phyloP scores from a whole-genome alignment of 1,284 basidiomycete genomes.

The Rhodotorula sp. region DNA sequence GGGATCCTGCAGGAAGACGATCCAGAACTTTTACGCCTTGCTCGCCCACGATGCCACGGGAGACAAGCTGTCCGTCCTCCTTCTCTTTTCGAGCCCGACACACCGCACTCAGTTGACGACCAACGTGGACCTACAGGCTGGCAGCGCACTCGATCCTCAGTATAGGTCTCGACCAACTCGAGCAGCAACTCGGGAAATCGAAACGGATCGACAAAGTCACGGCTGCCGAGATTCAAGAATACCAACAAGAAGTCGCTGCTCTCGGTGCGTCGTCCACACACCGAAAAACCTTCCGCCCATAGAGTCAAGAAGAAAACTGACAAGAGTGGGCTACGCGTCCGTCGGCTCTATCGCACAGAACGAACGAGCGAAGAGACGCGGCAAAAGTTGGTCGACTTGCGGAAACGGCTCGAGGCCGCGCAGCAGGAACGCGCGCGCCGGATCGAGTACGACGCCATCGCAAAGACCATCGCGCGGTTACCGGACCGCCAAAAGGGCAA shows the following conservation, averaged over 20 bases:
- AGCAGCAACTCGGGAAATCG: slow-evolving; percentile 19
- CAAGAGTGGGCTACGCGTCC: too few species aligned
- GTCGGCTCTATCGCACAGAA: not conserved
- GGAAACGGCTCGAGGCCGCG: slow-evolving; percentile 16
- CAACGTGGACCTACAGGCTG: slow-evolving; percentile 22
- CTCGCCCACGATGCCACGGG: not conserved
- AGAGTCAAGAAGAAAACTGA: not conserved
- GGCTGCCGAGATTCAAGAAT: slow-evolving; percentile 29
- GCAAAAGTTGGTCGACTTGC: slow-evolving; percentile 15
- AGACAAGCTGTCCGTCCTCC: slow-evolving; percentile 36
- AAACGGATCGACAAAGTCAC: slow-evolving; percentile 21
- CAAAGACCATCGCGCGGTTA: slow-evolving; percentile 31
- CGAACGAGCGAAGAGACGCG: slow-evolving; percentile 20
- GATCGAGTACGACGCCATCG: slow-evolving; percentile 43
- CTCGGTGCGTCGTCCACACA: too few species aligned
- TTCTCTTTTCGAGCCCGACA: not conserved
- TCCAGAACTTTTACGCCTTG: slow-evolving; percentile 41
- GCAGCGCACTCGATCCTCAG: slow-evolving; percentile 35
- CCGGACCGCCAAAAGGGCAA: slow-evolving; percentile 29
- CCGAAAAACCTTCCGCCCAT: too few species aligned
- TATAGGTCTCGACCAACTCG: slow-evolving; percentile 34
- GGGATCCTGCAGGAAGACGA: slow-evolving; percentile 14
- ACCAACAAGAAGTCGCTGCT: slow-evolving; percentile 19
- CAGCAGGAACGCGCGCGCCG: slow-evolving; percentile 38
- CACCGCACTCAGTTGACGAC: too few species aligned